Evolutionary conservation across 176 grass and related monocot species (phyloP).

Genomic region (Poa annua): DNA sequence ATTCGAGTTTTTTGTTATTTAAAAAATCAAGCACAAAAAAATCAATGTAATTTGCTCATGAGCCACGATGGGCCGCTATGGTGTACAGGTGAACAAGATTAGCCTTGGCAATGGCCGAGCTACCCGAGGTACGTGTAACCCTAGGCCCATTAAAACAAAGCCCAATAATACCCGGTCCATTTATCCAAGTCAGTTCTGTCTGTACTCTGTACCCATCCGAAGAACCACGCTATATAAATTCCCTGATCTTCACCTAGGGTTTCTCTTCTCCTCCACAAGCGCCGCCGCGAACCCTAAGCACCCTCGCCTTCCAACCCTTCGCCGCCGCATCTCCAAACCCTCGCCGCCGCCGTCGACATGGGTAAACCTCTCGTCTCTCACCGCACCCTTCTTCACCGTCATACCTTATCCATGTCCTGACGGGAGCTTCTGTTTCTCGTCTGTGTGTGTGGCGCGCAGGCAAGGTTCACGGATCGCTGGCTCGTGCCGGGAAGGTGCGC

Average conservation of each 20-base stretch:
- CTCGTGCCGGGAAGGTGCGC: constrained; percentile 84
- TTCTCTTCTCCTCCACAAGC: background rate
- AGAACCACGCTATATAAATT: constrained; percentile 29
- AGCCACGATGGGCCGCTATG: too few species aligned
- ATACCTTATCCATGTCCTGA: background rate
- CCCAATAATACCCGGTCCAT: background rate
- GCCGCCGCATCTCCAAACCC: background rate
- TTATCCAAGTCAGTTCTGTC: too few species aligned
- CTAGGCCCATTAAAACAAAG: rapidly evolving
- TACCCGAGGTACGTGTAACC: too few species aligned
- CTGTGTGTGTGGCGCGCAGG: constrained; percentile 39
- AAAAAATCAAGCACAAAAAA: too few species aligned
- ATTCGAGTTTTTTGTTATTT: too few species aligned
- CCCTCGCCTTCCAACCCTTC: background rate
- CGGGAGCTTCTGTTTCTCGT: background rate
- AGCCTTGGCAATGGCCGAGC: too few species aligned
- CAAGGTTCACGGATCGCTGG: constrained; percentile 88
- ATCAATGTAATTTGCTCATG: too few species aligned
- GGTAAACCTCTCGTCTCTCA: constrained; percentile 9
- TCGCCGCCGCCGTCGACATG: constrained; percentile 35
- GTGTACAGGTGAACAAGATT: too few species aligned
- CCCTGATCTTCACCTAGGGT: constrained; percentile 29
- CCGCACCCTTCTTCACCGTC: background rate
- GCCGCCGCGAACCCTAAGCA: constrained; percentile 37
- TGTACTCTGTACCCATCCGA: background rate